Conservation (phyloP, 2,329 filamentous ascomycete genomes). For the Akanthomyces lecanii region DNA sequence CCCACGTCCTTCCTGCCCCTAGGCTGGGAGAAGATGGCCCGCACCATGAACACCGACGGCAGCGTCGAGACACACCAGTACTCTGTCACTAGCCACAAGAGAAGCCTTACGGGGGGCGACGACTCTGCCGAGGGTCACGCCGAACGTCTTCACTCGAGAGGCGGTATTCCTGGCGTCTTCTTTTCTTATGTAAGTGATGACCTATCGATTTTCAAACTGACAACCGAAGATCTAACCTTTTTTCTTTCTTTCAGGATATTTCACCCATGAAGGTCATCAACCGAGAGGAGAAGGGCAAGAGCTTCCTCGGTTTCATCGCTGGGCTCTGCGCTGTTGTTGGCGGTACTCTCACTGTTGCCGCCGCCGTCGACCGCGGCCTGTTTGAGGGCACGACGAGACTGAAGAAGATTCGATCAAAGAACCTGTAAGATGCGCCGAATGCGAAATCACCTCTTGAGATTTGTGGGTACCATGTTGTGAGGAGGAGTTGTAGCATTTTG, state of each 20-base stretch:
- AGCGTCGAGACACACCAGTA: conserved; percentile 98
- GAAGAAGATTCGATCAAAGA: conserved; percentile 77
- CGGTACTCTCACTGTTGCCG: conserved; percentile 91
- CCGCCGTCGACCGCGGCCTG: conserved; percentile 82
- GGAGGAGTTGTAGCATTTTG: neutral
- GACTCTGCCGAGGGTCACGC: conserved; percentile 86
- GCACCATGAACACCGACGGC: conserved; percentile 59
- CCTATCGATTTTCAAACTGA: too few species aligned
- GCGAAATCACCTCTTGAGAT: neutral
- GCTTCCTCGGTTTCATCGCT: conserved; percentile 86
- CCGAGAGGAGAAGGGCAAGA: conserved; percentile 83
- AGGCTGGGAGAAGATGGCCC: conserved; percentile 68
- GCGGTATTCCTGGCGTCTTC: conserved; percentile 95
- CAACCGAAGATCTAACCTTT: neutral
- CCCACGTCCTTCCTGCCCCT: conserved; percentile 91
- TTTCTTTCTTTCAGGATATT: conserved; percentile 63
- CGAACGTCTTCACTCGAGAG: conserved; percentile 82
- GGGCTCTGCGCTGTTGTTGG: conserved; percentile 93
- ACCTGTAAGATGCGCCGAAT: conserved; percentile 37
- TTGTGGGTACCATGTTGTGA: neutral
- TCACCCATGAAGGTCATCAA: conserved; percentile 99
- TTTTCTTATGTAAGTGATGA: conserved; percentile 80
- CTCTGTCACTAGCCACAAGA: conserved; percentile 93
- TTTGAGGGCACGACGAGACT: conserved; percentile 84
- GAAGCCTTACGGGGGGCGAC: conserved; percentile 77